Conservation (phyloP, 805 yeast species). For the Starmerella lactis-condensi region DNA sequence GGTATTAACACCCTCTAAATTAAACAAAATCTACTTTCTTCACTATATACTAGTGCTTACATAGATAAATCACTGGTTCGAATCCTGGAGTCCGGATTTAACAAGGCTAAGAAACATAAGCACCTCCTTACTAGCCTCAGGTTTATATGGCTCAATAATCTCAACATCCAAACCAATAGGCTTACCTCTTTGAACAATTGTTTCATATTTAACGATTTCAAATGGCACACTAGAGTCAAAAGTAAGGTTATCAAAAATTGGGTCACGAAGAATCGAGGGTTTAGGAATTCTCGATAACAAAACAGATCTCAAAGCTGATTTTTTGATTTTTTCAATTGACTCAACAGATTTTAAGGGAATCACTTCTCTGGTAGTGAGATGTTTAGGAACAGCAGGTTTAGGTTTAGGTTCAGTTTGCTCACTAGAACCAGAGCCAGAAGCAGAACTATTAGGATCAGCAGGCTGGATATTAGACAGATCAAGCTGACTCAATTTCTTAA, state of each 20-base stretch:
- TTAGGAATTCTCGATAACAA: conserved; percentile 26
- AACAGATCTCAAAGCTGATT: conserved; percentile 25
- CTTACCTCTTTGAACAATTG: conserved; percentile 11
- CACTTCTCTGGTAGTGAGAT: conserved; percentile 6
- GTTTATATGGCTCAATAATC: conserved; percentile 12
- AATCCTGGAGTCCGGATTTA: too few relatives aligned
- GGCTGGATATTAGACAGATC: conserved; percentile 47
- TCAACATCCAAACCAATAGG: conserved; percentile 12
- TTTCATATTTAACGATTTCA: conserved; percentile 15
- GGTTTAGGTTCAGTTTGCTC: conserved; percentile 12
- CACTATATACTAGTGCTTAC: too few relatives aligned
- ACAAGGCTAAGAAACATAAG: too few relatives aligned
- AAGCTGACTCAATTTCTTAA: conserved; percentile 40
- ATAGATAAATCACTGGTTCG: too few relatives aligned
- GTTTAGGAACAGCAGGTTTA: conserved; percentile 13
- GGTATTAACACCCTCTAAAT: too few relatives aligned
- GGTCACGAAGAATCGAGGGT: conserved; percentile 32
- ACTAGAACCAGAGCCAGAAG: conserved; percentile 11
- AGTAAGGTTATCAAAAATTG: conserved; percentile 40
- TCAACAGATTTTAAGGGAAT: conserved; percentile 15
- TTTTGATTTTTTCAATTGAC: conserved; percentile 26
- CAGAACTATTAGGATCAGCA: conserved; percentile 18
- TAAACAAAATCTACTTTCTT: too few relatives aligned
- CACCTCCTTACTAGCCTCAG: conserved; percentile 8
- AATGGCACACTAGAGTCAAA: conserved; percentile 31